Base-by-base conservation (phyloP, 2,329 filamentous ascomycete genomes). In the Biscogniauxia sp. region DNA sequence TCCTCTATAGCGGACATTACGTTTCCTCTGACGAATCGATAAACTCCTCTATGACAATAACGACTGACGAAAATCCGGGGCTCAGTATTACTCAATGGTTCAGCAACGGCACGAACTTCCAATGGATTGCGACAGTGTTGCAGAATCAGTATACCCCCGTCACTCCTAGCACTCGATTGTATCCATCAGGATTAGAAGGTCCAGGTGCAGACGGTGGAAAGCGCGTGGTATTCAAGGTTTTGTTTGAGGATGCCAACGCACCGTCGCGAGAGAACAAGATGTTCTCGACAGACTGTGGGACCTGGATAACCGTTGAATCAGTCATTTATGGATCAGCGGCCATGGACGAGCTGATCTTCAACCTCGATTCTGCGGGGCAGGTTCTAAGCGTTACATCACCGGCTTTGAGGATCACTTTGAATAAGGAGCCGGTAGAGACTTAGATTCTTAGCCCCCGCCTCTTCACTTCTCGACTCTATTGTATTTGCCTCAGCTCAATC, bases 241-340 rank as follows among this genome's bases (percentile, higher is more conserved):
- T 72, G 28, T 75, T 74, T 51, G 72, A 74, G 59, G 72, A 73
- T 32, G 65, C 71, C 8, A 61, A 66, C 20, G 65, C 56, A 3
- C 61, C 64, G 1, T 61, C 64, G 8, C 57, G 66, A 15, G 61
- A 66, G 1, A 59, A 64, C 9, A 67, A 66, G n/a, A 70, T 73
- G 64, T 80, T 68, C 70, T 82, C 62, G 67, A 77, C 62, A 5
- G 69, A 71, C 23, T 72, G 70, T 52, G 70, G 68, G 17, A 67
- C 66, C 1, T 72, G 70, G 69, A 67, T 71, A 20, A 65, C 67
- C 11, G 61, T 72, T 20, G 70, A 70, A 53, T 69, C 68, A 4
- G 66, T 72, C 13, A 69, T 70, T 52, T 72, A 72, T 25, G 69
- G 64, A 13, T 68, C 68, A 1, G 66, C 64, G 7, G 65, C 69